These are phyloP conservation scores for Blastobotrys terrestris DNA, from an alignment of 805 yeast species.

Conservation along the genomic window DNA sequence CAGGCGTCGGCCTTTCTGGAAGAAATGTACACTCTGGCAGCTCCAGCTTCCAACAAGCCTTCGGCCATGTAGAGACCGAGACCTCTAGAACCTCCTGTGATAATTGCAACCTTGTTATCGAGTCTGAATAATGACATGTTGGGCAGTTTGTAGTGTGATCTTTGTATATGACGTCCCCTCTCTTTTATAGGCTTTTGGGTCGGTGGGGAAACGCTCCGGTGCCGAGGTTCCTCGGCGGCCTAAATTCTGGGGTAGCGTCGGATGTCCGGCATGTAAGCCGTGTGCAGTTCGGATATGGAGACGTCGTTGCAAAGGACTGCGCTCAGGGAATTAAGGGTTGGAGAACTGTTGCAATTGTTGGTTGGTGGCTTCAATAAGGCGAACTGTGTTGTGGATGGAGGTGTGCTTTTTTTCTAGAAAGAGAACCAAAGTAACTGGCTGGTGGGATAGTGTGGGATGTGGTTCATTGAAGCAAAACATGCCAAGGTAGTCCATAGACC, in stretches of 20 bases:
- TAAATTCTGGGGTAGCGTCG: background rate
- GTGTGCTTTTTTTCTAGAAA: too few relatives aligned
- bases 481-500: too few relatives aligned
- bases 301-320: too few relatives aligned
- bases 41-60: slow-evolving; percentile 55
- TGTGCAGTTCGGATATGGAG: too few relatives aligned
- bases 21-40: slow-evolving; percentile 53
- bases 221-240: background rate
- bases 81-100: slow-evolving; percentile 75
- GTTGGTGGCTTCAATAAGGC: too few relatives aligned
- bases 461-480: too few relatives aligned
- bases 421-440: too few relatives aligned
- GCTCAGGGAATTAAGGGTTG: too few relatives aligned
- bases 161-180: background rate
- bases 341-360: too few relatives aligned
- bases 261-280: background rate
- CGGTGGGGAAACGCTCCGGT: background rate
- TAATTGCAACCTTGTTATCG: slow-evolving; percentile 53
- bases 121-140: slow-evolving; percentile 11
- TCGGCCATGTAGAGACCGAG: slow-evolving; percentile 66
- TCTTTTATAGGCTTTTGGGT: background rate
- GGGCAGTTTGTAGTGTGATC: background rate
- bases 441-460: too few relatives aligned
- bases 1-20: slow-evolving; percentile 61
- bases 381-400: too few relatives aligned